Percentiles rank a stretch among this genome's conserved stretches.
Evolutionary conservation across 106 monocot genomes (phyloP).

Genomic region (Phalaenopsis aphrodite): DNA sequence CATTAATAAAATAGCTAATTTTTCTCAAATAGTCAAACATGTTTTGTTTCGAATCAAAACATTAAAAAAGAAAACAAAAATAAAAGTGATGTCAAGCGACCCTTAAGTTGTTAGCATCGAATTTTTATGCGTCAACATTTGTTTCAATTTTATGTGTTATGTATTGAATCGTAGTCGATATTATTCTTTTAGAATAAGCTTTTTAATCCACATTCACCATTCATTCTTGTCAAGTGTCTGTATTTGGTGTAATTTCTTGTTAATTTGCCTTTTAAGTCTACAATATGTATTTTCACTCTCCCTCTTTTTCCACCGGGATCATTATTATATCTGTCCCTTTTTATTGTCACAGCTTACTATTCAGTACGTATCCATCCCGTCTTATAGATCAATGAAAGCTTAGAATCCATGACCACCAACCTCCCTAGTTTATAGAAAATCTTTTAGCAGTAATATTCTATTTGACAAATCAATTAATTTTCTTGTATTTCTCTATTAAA

Average conservation of each 20-base stretch:
- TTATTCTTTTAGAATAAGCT: not conserved
- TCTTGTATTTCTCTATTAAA: not conserved
- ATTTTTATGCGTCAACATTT: not conserved
- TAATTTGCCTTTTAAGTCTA: not conserved
- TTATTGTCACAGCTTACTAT: not conserved
- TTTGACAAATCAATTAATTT: conserved; percentile 6
- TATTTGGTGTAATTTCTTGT: not conserved
- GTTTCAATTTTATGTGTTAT: not conserved
- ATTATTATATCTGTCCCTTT: not conserved
- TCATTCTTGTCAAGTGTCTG: not conserved
- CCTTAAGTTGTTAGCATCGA: not conserved
- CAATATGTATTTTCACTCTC: not conserved
- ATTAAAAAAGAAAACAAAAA: too few relatives aligned
- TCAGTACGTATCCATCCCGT: not conserved
- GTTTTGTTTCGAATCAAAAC: too few relatives aligned
- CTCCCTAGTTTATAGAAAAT: not conserved
- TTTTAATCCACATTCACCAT: not conserved
- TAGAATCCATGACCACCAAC: not conserved
- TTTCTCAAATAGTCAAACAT: too few relatives aligned
- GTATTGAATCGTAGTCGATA: not conserved
- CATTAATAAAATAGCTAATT: too few relatives aligned
- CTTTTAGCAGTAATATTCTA: not conserved
- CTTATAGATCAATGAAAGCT: not conserved
- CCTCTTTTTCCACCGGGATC: not conserved
- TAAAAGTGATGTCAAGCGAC: too few relatives aligned